Base-by-base conservation (phyloP, 345 rosid genomes). In the Boechera stricta region DNA sequence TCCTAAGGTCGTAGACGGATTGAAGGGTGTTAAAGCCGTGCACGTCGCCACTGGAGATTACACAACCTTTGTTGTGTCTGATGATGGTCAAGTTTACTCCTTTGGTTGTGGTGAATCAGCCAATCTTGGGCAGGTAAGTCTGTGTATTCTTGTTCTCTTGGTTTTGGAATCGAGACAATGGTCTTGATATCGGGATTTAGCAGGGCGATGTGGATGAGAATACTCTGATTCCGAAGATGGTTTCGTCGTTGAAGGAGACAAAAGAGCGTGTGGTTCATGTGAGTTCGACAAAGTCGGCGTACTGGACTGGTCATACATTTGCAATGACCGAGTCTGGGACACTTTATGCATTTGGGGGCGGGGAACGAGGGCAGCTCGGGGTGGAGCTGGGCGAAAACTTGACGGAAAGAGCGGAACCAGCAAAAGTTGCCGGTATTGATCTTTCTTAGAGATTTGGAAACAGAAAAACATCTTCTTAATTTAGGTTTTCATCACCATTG, bases 351-450 rank as follows among this genome's bases (percentile, higher is more conserved):
- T 92, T 95, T 41, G 99, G 99, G 0, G 89, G 96, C 0, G 99
- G 99, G 21, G 98, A 95, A 82, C 92, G 83, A 63, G 99, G 99
- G 67, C 98, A 95, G 86, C 94, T 95, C 4, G 97, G 98, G 36
- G 77, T 85, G 44, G 86, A 88, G 75, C 91, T 90, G 4, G 84
- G 80, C 1, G 87, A 87, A 66, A 84, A 83, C 86, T 85, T 86
- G 72, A 81, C 87, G 0, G 97, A 92, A 84, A 83, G 97, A 83
- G 97, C 82, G 7, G 86, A 84, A 55, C 98, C 97, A 0, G 96
- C 89, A 53, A 80, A 72, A 67, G 96, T 95, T 53, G 86, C 83
- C 7, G 80, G 75, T 63, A 72, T 95, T 6, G 89, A 95, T 81
- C 88, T 95, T 72, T 71, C 81, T 57, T 77, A 57, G 31, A 47